A percentile compares a stretch with the other conserved stretches of the same genome.
Conservation (phyloP, 352 stramenopile species). For the Lagenidium giganteum region DNA sequence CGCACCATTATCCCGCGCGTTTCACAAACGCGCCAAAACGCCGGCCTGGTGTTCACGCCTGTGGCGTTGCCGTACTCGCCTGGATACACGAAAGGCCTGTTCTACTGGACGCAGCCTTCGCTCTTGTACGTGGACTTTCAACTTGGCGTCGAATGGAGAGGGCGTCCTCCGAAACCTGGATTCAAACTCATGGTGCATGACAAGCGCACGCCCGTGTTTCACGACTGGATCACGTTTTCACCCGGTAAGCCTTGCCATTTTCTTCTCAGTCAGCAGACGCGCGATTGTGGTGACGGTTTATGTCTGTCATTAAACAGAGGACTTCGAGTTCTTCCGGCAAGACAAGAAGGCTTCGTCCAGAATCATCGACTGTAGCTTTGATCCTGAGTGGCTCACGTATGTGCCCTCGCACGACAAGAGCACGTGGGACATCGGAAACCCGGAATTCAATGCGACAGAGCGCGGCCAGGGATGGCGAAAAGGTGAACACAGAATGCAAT, state of each 20-base stretch:
- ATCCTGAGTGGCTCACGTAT: slow-evolving; percentile 76
- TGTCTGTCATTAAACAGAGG: slow-evolving; percentile 35
- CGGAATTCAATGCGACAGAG: slow-evolving; percentile 63
- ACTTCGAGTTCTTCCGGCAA: slow-evolving; percentile 71
- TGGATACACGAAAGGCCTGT: slow-evolving; percentile 70
- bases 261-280: too few species aligned
- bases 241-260: slow-evolving; percentile 47
- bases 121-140: slow-evolving; percentile 72
- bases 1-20: slow-evolving; percentile 69
- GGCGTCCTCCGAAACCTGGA: slow-evolving; percentile 63
- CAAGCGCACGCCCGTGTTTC: slow-evolving; percentile 79
- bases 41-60: slow-evolving; percentile 72
- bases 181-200: slow-evolving; percentile 86
- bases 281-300: too few species aligned
- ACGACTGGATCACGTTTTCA: slow-evolving; percentile 87
- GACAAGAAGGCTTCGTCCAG: slow-evolving; percentile 82
- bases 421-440: slow-evolving; percentile 57
- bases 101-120: slow-evolving; percentile 56
- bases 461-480: slow-evolving; percentile 73
- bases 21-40: slow-evolving; percentile 71
- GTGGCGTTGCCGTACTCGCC: slow-evolving; percentile 76
- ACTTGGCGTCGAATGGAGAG: slow-evolving; percentile 75
- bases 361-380: slow-evolving; percentile 81
- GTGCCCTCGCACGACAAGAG: slow-evolving; percentile 83
- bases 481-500: too few species aligned